These are phyloP conservation scores for Cinnamomum chago DNA, from an alignment of 164 flowering plant species.

Conservation along the genomic window DNA sequence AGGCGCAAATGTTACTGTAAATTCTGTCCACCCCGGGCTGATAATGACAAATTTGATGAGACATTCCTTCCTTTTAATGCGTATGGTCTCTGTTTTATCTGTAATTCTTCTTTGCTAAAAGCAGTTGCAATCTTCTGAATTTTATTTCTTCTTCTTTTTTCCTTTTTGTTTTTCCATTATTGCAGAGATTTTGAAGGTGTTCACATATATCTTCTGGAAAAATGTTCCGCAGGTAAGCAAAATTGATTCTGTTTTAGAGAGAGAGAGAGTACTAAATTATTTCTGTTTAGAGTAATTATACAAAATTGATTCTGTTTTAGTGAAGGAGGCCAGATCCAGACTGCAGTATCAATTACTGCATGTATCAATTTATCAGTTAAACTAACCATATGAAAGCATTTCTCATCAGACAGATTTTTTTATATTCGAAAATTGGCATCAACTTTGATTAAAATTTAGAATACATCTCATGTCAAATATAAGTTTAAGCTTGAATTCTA, in stretches of 20 bases:
- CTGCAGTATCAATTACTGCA: too few species aligned
- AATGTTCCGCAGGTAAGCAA: conserved; percentile 77
- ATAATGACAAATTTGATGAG: conserved; percentile 79
- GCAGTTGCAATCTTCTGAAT: background rate
- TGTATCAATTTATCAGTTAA: too few species aligned
- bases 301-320: background rate
- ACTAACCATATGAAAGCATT: too few species aligned
- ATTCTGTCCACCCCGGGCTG: conserved; percentile 89
- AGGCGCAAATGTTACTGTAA: conserved; percentile 74
- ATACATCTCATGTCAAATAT: too few species aligned
- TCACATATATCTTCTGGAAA: conserved; percentile 70
- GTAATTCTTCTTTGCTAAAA: background rate
- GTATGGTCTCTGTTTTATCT: conserved; percentile 28
- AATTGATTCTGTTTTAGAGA: too few species aligned
- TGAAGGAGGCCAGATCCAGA: background rate
- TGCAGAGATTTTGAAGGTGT: conserved; percentile 50
- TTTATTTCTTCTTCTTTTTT: background rate
- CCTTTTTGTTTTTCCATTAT: background rate
- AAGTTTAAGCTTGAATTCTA: too few species aligned
- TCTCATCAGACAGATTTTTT: too few species aligned
- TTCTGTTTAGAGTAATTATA: background rate
- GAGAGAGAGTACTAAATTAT: background rate
- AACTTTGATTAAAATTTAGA: too few species aligned
- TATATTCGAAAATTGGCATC: too few species aligned
- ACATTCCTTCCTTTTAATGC: conserved; percentile 52